Evolutionary conservation across 768 basidiomycete species (phyloP).

Genomic region (Sistotremastrum niveocremeum): DNA sequence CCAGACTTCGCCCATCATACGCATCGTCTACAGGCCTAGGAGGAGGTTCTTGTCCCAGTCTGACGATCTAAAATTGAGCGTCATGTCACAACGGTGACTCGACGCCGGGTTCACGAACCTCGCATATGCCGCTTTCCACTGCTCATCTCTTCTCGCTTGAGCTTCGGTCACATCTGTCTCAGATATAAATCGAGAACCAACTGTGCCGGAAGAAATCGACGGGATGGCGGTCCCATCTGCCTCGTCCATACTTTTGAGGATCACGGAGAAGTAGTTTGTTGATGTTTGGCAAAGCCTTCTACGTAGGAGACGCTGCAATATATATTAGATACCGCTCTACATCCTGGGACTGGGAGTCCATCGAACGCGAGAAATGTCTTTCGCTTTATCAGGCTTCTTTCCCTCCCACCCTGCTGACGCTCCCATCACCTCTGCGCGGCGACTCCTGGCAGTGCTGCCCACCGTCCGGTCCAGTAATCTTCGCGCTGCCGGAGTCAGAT

Average conservation of each 20-base stretch:
- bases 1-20: constrained; percentile 76
- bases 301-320: too few species aligned
- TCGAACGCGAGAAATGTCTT: constrained; percentile 49
- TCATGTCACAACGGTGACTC: background rate
- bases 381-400: constrained; percentile 31
- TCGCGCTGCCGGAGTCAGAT: constrained; percentile 76
- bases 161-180: constrained; percentile 66
- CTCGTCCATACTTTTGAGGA: constrained; percentile 36
- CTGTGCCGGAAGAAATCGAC: constrained; percentile 54
- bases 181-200: constrained; percentile 77
- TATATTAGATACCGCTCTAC: background rate
- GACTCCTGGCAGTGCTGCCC: constrained; percentile 44
- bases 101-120: constrained; percentile 26
- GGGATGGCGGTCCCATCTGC: constrained; percentile 35
- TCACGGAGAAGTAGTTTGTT: too few species aligned
- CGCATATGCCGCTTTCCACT: constrained; percentile 86
- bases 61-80: constrained; percentile 14
- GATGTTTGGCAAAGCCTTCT: too few species aligned
- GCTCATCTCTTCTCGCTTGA: constrained; percentile 58
- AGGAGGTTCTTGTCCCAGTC: constrained; percentile 77
- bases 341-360: constrained; percentile 66
- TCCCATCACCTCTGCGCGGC: constrained; percentile 59
- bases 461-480: constrained; percentile 63
- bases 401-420: constrained; percentile 43
- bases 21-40: constrained; percentile 60